phyloP scores from a whole-genome alignment of 2,329 filamentous ascomycete species.

The Trichoderma sp. region DNA sequence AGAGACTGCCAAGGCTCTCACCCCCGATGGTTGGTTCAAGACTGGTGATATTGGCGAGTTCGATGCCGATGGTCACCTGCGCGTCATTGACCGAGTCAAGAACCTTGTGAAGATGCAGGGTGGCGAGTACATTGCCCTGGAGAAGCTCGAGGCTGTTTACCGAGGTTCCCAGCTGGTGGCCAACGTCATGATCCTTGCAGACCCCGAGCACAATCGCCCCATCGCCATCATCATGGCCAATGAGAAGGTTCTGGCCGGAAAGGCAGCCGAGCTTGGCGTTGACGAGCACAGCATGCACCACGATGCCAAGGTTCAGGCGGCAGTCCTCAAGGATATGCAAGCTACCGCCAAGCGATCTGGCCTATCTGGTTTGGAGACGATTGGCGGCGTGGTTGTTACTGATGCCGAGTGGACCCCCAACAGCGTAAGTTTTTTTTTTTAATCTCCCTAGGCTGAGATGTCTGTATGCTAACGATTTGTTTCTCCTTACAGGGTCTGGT shows the following conservation, averaged over 20 bases:
- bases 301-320: constrained; percentile 60
- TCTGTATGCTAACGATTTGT: constrained; percentile 23
- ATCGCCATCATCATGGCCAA: constrained; percentile 75
- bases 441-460: not conserved
- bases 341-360: constrained; percentile 62
- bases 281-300: constrained; percentile 65
- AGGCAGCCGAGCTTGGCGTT: constrained; percentile 60
- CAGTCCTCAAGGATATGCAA: constrained; percentile 66
- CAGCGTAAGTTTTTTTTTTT: constrained; percentile 63
- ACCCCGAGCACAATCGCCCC: constrained; percentile 69
- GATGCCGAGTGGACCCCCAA: constrained; percentile 87
- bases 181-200: constrained; percentile 86
- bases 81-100: constrained; percentile 94
- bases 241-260: constrained; percentile 59
- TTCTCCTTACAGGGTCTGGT: constrained; percentile 48
- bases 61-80: constrained; percentile 72
- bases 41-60: constrained; percentile 95
- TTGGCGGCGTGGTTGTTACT: constrained; percentile 71
- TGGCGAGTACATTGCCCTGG: constrained; percentile 94
- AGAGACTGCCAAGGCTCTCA: constrained; percentile 76
- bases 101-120: constrained; percentile 95
- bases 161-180: constrained; percentile 72
- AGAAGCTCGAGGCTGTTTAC: constrained; percentile 93
- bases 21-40: constrained; percentile 91
- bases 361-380: constrained; percentile 67